Evolutionary conservation across 805 yeast genomes (phyloP).

Genomic region (Maudiozyma serrabonitensis): DNA sequence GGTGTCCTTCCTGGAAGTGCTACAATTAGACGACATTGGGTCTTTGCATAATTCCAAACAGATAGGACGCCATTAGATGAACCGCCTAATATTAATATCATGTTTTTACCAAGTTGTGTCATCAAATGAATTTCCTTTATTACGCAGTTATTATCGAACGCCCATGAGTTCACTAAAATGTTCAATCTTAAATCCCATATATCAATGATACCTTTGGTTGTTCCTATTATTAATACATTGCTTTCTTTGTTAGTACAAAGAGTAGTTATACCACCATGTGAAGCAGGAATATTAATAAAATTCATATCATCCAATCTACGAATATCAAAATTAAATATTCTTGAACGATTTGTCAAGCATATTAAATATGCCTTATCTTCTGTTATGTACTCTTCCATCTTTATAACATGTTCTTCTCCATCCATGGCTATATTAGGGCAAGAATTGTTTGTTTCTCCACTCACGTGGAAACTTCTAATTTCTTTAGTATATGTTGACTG

Average conservation of each 20-base stretch:
- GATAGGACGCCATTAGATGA: constrained; percentile 48
- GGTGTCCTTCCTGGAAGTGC: constrained; percentile 18
- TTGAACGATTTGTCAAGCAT: constrained; percentile 43
- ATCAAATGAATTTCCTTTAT: constrained; percentile 36
- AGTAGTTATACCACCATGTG: constrained; percentile 57
- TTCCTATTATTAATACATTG: constrained; percentile 67
- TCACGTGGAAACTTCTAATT: constrained; percentile 16
- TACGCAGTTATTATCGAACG: constrained; percentile 40
- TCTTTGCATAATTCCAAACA: constrained; percentile 65
- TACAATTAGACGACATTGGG: constrained; percentile 44
- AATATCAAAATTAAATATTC: constrained; percentile 47
- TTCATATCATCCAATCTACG: constrained; percentile 39
- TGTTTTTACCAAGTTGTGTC: constrained; percentile 24
- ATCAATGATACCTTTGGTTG: constrained; percentile 60
- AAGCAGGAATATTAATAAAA: constrained; percentile 42
- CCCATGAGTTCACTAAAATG: constrained; percentile 51
- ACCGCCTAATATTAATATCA: constrained; percentile 58
- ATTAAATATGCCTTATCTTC: constrained; percentile 37
- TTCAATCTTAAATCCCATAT: constrained; percentile 77
- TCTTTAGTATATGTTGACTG: constrained; percentile 13
- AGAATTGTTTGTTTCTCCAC: neutral
- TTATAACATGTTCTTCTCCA: constrained; percentile 31
- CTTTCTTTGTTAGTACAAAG: constrained; percentile 45
- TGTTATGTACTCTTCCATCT: constrained; percentile 34
- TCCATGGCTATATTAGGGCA: neutral